These are phyloP conservation scores for Yamadazyma insecticola DNA, from an alignment of 805 yeast species.

Conservation along the genomic window DNA sequence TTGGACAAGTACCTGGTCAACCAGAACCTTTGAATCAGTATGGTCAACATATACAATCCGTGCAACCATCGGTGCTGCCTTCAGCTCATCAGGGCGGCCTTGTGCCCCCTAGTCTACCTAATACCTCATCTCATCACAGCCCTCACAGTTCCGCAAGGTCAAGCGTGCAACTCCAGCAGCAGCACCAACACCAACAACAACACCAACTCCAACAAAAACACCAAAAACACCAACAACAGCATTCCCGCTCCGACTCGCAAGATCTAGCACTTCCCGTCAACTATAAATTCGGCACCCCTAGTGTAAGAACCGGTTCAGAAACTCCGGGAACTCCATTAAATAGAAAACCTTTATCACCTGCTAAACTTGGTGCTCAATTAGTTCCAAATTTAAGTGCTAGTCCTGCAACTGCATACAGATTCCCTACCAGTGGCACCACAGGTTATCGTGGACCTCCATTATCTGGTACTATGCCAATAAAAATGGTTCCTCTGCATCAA, in stretches of 20 bases:
- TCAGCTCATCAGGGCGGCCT: too few relatives aligned
- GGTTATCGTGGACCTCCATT: too few relatives aligned
- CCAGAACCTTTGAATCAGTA: too few relatives aligned
- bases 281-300: conserved; percentile 31
- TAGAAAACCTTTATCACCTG: conserved; percentile 55
- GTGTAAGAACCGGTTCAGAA: too few relatives aligned
- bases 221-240: conserved; percentile 10
- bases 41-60: too few relatives aligned
- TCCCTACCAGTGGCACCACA: conserved; percentile 8
- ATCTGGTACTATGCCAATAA: too few relatives aligned
- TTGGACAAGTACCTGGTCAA: conserved; percentile 12
- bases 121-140: too few relatives aligned
- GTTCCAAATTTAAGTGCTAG: conserved; percentile 48
- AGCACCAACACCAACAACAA: conserved; percentile 5
- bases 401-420: conserved; percentile 19
- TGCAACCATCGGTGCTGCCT: not conserved
- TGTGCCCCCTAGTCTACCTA: too few relatives aligned
- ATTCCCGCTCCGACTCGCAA: conserved; percentile 6
- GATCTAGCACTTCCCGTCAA: conserved; percentile 35
- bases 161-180: conserved; percentile 1
- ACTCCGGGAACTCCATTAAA: conserved; percentile 4
- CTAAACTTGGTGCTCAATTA: conserved; percentile 69
- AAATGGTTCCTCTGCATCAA: conserved; percentile 25
- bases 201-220: conserved; percentile 6
- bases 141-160: too few relatives aligned